These are phyloP conservation scores for Rhodamnia rubescens DNA, from an alignment of 345 rosid genomes.

Conservation along the genomic window DNA sequence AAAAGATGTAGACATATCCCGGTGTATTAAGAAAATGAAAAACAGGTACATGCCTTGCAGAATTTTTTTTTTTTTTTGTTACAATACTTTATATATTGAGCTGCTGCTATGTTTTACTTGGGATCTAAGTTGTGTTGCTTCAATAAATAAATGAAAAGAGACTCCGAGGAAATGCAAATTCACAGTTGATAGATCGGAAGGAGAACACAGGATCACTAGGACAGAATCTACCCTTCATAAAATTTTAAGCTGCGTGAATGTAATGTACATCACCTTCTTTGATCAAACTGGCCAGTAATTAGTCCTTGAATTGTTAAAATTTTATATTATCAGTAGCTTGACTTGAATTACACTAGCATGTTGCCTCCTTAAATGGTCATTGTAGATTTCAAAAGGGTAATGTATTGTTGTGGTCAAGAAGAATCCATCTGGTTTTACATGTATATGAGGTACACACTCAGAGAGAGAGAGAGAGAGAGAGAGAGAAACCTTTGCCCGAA, in stretches of 20 bases:
- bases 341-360: not conserved
- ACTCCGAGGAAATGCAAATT: not conserved
- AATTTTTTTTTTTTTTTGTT: not conserved
- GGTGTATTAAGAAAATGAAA: not conserved
- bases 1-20: not conserved
- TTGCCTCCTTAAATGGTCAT: not conserved
- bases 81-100: not conserved
- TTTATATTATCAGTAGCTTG: not conserved
- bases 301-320: not conserved
- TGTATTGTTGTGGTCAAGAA: not conserved
- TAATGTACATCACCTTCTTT: not conserved
- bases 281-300: not conserved
- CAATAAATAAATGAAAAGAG: not conserved
- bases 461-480: not conserved
- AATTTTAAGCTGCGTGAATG: not conserved
- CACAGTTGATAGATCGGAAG: not conserved
- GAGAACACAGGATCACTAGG: not conserved
- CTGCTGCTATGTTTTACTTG: not conserved
- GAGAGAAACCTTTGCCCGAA: conserved; percentile 69
- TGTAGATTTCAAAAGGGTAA: not conserved
- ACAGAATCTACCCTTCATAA: not conserved
- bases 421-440: not conserved
- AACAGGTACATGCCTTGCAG: not conserved
- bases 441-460: not conserved
- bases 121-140: not conserved